Conservation (phyloP, 2,329 filamentous ascomycete genomes). For the Fusarium verrucosum region DNA sequence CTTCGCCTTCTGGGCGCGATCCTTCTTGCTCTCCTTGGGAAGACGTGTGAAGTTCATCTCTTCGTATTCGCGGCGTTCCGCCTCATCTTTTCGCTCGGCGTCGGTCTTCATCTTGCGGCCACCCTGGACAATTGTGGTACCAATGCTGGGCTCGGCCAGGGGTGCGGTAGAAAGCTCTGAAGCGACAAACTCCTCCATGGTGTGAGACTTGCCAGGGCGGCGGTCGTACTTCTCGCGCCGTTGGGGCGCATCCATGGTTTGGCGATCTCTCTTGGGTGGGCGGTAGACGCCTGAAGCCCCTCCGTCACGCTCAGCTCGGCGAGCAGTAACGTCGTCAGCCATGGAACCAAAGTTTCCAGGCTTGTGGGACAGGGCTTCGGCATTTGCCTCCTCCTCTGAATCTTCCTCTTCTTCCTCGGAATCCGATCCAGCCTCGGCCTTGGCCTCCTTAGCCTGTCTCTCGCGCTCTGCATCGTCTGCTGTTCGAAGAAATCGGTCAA, state of each 20-base stretch:
- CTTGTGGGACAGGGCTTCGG: conserved; percentile 41
- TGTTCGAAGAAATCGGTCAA: conserved; percentile 91
- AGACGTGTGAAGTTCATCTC: conserved; percentile 91
- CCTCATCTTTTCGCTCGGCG: conserved; percentile 78
- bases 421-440: conserved; percentile 41
- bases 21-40: conserved; percentile 88
- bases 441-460: conserved; percentile 49
- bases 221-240: conserved; percentile 67
- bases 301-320: conserved; percentile 44
- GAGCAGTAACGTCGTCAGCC: conserved; percentile 48
- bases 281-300: conserved; percentile 78
- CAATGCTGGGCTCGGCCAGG: conserved; percentile 86
- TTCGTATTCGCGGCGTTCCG: conserved; percentile 85
- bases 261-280: conserved; percentile 87
- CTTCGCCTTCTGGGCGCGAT: conserved; percentile 71
- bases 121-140: conserved; percentile 82
- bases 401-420: conserved; percentile 48
- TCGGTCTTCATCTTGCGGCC: conserved; percentile 83
- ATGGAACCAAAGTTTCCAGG: conserved; percentile 44
- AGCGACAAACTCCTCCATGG: conserved; percentile 90
- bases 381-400: conserved; percentile 52
- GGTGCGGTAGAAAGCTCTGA: conserved; percentile 86
- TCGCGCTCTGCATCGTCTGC: conserved; percentile 75
- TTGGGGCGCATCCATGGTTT: conserved; percentile 79
- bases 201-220: conserved; percentile 76